phyloP scores from a whole-genome alignment of 257 asterid genomes.

The Echium plantagineum region DNA sequence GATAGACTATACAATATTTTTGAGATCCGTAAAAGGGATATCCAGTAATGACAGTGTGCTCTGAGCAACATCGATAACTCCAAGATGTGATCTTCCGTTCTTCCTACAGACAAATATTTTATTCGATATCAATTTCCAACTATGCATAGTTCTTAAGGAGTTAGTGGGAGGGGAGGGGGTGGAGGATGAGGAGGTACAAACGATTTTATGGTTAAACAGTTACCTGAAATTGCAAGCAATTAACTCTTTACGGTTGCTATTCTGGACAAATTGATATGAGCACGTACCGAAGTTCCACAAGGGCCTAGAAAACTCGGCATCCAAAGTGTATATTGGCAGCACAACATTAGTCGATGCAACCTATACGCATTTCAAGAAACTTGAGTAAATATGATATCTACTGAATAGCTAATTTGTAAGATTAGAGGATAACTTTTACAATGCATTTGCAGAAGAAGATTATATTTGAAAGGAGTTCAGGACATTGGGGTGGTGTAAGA shows the following conservation, averaged over 20 bases:
- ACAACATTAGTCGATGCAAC: constrained; percentile 72
- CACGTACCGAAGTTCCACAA: constrained; percentile 80
- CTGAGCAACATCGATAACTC: constrained; percentile 52
- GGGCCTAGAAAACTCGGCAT: constrained; percentile 86
- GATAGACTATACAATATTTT: constrained; percentile 44
- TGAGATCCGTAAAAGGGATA: constrained; percentile 73
- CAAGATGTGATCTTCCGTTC: constrained; percentile 79
- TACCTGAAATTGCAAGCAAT: constrained; percentile 92
- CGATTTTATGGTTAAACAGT: constrained; percentile 1
- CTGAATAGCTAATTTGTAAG: too few species aligned
- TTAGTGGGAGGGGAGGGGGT: background rate
- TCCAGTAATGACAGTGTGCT: constrained; percentile 46
- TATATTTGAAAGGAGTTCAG: too few species aligned
- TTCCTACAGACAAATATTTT: constrained; percentile 38
- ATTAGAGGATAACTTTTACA: too few species aligned
- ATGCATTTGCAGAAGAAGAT: too few species aligned
- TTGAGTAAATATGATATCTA: background rate
- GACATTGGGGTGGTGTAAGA: too few species aligned
- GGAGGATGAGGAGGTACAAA: background rate
- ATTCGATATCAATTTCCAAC: constrained; percentile 8
- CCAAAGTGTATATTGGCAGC: constrained; percentile 48
- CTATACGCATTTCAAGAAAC: constrained; percentile 21
- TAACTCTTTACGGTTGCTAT: constrained; percentile 29
- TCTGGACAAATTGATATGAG: constrained; percentile 61
- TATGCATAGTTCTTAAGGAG: background rate